A percentile compares a stretch with the other conserved stretches of the same genome.
Conservation (phyloP, 805 yeast species). For the Saturnispora gosingensis region DNA sequence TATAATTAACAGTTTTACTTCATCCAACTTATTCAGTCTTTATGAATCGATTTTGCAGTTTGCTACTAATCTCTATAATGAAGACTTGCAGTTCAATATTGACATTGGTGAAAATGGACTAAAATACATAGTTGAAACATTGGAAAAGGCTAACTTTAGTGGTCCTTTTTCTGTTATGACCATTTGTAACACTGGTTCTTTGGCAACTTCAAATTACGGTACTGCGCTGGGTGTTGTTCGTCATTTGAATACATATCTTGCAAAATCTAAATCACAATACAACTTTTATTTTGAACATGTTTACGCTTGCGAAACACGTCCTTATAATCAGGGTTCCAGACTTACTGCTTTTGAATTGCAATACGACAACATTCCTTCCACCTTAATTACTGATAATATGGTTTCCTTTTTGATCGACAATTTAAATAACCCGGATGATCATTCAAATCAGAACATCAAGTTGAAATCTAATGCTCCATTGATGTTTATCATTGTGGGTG, state of each 20-base stretch:
- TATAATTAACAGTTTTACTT: conserved; percentile 15
- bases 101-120: conserved; percentile 78
- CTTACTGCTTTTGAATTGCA: conserved; percentile 86
- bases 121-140: conserved; percentile 43
- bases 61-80: conserved; percentile 51
- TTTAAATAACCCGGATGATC: conserved; percentile 21
- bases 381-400: conserved; percentile 86
- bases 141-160: conserved; percentile 38
- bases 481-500: conserved; percentile 85
- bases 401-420: conserved; percentile 64
- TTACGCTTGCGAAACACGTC: conserved; percentile 89
- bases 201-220: conserved; percentile 97
- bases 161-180: conserved; percentile 79
- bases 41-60: conserved; percentile 33
- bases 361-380: conserved; percentile 79
- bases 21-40: conserved; percentile 14
- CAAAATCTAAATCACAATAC: conserved; percentile 26
- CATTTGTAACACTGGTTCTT: conserved; percentile 91
- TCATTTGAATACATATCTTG: conserved; percentile 38
- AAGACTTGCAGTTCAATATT: conserved; percentile 70
- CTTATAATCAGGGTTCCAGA: conserved; percentile 94
- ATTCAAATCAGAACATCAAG: conserved; percentile 16
- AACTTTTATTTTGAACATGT: conserved; percentile 53
- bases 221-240: conserved; percentile 92
- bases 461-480: conserved; percentile 48